Evolutionary conservation across 2,329 filamentous ascomycete genomes (phyloP).

Genomic region (Alternaria novae-zelandiae): DNA sequence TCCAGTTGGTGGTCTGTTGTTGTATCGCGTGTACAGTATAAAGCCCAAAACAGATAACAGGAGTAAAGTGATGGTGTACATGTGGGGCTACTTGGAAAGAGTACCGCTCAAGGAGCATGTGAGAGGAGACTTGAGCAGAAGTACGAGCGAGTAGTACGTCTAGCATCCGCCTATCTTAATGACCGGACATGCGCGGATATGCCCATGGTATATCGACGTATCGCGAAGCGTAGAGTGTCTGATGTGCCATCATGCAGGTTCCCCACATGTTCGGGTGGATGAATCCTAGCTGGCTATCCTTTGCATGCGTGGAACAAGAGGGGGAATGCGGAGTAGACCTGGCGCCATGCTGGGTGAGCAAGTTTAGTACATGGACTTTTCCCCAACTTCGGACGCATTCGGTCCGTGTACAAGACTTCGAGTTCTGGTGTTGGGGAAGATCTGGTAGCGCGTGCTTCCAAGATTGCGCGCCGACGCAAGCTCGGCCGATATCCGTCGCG

Average conservation of each 20-base stretch:
- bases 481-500: not conserved
- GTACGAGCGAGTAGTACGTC: not conserved
- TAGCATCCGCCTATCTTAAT: not conserved
- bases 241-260: slow-evolving; percentile 1
- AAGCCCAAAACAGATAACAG: slow-evolving; percentile 15
- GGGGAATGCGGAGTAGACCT: slow-evolving; percentile 19
- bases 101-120: not conserved
- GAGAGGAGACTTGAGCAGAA: not conserved
- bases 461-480: not conserved
- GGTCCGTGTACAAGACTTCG: not conserved
- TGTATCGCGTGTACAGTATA: slow-evolving; percentile 16
- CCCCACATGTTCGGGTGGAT: slow-evolving; percentile 20
- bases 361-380: not conserved
- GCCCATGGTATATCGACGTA: not conserved
- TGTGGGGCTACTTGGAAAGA: slow-evolving; percentile 16
- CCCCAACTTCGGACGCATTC: not conserved
- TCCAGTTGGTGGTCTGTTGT: slow-evolving; percentile 21
- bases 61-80: slow-evolving; percentile 24
- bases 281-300: not conserved
- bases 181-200: not conserved
- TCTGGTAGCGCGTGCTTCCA: not conserved
- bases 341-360: not conserved
- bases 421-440: not conserved
- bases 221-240: not conserved
- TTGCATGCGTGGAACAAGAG: not conserved